phyloP scores from a whole-genome alignment of 1,284 basidiomycete genomes.

The Trametes hirsuta region DNA sequence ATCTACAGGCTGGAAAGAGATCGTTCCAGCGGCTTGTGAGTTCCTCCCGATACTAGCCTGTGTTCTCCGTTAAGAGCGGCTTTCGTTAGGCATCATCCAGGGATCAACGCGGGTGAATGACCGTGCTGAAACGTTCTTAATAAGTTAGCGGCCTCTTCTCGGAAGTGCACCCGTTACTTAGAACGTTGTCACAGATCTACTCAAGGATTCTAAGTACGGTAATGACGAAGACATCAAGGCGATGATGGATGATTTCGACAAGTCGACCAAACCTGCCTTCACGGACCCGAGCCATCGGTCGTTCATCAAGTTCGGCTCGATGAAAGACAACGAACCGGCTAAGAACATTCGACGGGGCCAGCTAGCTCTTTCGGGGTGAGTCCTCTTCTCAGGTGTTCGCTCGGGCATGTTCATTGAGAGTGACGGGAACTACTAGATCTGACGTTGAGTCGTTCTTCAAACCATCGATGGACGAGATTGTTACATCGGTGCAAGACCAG shows the following conservation, averaged over 20 bases:
- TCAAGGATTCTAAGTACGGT: conserved; percentile 40
- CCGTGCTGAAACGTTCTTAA: conserved; percentile 38
- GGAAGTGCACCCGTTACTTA: neutral
- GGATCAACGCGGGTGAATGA: conserved; percentile 31
- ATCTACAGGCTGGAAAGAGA: conserved; percentile 11
- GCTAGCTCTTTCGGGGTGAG: conserved; percentile 10
- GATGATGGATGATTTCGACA: conserved; percentile 46
- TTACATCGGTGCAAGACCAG: conserved; percentile 39
- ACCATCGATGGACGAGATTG: conserved; percentile 40
- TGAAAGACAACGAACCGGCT: conserved; percentile 16
- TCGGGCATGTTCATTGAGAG: too few species aligned
- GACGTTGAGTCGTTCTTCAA: conserved; percentile 45
- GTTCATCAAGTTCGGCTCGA: conserved; percentile 45
- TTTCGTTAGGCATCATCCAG: conserved; percentile 29
- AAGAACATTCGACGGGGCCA: conserved; percentile 18
- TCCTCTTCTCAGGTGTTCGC: neutral
- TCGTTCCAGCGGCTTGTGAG: conserved; percentile 12
- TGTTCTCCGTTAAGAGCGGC: neutral
- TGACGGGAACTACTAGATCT: conserved; percentile 14
- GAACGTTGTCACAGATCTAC: conserved; percentile 33
- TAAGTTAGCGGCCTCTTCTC: conserved; percentile 22
- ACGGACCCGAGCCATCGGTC: conserved; percentile 35
- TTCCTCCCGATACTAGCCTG: neutral
- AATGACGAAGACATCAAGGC: conserved; percentile 38
- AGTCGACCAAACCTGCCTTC: conserved; percentile 46